Evolutionary conservation across 139 green algal species (phyloP).

Genomic region (Eudorina sp.): DNA sequence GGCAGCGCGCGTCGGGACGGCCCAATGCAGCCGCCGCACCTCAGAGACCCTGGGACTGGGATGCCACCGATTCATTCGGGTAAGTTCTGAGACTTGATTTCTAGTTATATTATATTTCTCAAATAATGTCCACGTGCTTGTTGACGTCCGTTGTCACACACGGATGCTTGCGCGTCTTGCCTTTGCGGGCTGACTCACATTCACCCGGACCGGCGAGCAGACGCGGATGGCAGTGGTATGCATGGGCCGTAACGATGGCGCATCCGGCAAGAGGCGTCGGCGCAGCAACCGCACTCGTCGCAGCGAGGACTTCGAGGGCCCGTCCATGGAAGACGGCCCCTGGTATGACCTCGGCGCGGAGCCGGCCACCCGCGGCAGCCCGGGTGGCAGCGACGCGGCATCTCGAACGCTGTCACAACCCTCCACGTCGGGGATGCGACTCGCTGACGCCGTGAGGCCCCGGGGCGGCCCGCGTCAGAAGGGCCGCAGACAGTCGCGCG

Average conservation of each 20-base stretch:
- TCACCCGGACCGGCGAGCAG: too few relatives aligned
- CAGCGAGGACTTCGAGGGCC: background rate
- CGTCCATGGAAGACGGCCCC: background rate
- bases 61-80: too few relatives aligned
- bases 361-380: background rate
- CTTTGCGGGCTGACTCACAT: too few relatives aligned
- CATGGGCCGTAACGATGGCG: conserved; percentile 33
- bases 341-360: background rate
- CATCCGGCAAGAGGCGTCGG: background rate
- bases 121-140: too few relatives aligned
- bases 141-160: too few relatives aligned
- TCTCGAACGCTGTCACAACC: background rate
- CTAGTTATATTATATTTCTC: too few relatives aligned
- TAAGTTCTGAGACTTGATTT: too few relatives aligned
- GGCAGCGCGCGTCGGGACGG: too few relatives aligned
- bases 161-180: too few relatives aligned
- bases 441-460: too few relatives aligned
- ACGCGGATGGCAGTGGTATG: background rate
- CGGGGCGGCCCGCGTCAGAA: background rate
- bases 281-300: conserved; percentile 1
- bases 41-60: too few relatives aligned
- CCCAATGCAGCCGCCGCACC: too few relatives aligned
- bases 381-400: background rate
- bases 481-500: background rate
- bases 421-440: background rate